These are phyloP conservation scores for Lepidium sativum DNA, from an alignment of 345 rosid genomes.

Conservation along the genomic window DNA sequence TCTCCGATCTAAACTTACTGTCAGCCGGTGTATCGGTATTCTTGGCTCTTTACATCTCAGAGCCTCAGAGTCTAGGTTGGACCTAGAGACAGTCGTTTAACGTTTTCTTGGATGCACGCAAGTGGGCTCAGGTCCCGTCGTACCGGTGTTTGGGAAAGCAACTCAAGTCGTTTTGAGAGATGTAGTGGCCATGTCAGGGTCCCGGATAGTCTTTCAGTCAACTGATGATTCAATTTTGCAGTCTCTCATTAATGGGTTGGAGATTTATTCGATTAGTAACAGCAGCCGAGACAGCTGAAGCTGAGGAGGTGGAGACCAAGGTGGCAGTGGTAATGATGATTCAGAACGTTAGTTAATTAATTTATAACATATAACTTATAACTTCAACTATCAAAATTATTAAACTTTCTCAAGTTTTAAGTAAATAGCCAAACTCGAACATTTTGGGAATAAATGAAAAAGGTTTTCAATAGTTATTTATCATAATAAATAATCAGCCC, in stretches of 20 bases:
- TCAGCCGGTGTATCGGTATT: background rate
- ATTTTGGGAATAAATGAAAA: no score
- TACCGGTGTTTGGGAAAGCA: conserved; percentile 13
- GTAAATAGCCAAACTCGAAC: background rate
- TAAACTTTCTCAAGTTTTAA: background rate
- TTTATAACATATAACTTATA: background rate
- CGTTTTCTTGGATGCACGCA: conserved; percentile 3
- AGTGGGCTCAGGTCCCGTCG: conserved; percentile 7
- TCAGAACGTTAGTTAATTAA: background rate
- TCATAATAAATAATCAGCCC: no score
- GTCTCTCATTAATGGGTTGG: conserved; percentile 15
- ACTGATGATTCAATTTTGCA: conserved; percentile 9
- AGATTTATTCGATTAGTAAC: conserved; percentile 16
- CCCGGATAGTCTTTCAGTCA: conserved; percentile 11
- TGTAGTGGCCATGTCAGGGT: background rate
- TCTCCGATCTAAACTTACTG: background rate
- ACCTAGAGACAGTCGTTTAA: conserved; percentile 17
- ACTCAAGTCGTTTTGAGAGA: conserved; percentile 17
- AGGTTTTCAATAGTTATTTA: no score
- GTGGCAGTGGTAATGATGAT: background rate
- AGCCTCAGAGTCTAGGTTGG: conserved; percentile 15
- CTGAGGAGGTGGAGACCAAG: background rate
- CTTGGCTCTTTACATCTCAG: conserved; percentile 13
- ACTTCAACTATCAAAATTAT: background rate
- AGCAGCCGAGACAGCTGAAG: background rate